Evolutionary conservation across 768 basidiomycete species (phyloP), one percentile per base, ranked within the genome.

Genomic region (Auricularia sp.): DNA sequence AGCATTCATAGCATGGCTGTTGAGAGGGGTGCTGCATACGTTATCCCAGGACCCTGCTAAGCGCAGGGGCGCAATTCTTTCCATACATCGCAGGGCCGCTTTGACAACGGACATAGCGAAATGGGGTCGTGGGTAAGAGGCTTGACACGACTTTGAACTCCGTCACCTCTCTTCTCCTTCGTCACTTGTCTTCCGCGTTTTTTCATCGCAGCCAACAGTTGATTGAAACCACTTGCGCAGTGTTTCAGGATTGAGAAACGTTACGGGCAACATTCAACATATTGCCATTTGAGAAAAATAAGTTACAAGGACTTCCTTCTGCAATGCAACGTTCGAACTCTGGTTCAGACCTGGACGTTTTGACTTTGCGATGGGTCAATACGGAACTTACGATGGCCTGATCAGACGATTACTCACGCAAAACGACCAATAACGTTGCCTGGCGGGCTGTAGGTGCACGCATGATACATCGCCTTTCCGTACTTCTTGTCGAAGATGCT

Each of bases 21-120:
- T 63, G 35, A 63, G 63, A 64, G 42, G 35, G 39, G 8, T 4
- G 13, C 8, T 54, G 77, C 90, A 77, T 68, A 97, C 94, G 76
- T 98, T 98, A 71, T 98, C 95, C 94, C 95, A 98, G 67, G 82
- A 84, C 68, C 90, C 94, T 18, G 95, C 94, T 7, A 97, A 80
- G 44, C 84, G 79, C 24, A 93, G 81, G 3, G 95, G 95, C 1
- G 94, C 94, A 68, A 97, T 89, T 34, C 85, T 82, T 67, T 90
- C 88, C 87, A 93, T 89, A 0, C 87, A 85, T 54, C 77, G 80
- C 69, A 82, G 83, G 11, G 88, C 83, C 37, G 80, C 76, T 73
- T 82, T 85, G 13, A 85, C 71, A 37, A 80, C 66, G 29, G 29
- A 29, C 29, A 29, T n/a, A 62, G 33, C 21, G 71, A 61, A 70